These are phyloP conservation scores for Thamnidium elegans DNA, from an alignment of 192 early-diverging fungal species.

Conservation along the genomic window DNA sequence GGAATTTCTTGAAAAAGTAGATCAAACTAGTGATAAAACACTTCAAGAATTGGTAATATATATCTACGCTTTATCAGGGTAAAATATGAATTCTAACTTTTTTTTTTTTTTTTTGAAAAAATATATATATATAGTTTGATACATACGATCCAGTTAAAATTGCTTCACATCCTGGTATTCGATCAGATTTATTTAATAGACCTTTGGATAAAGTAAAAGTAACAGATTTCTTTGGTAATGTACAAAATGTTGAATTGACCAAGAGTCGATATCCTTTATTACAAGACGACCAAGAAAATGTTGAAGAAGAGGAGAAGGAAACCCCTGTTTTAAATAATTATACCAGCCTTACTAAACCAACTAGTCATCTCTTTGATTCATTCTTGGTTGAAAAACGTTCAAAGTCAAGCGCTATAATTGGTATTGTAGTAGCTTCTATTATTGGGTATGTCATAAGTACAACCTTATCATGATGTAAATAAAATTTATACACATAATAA, in stretches of 20 bases:
- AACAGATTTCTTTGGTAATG: slow-evolving; percentile 96
- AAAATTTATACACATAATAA: too few relatives aligned
- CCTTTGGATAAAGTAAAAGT: slow-evolving; percentile 74
- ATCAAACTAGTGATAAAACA: slow-evolving; percentile 74
- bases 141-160: slow-evolving; percentile 79
- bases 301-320: too few relatives aligned
- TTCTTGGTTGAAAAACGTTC: too few relatives aligned
- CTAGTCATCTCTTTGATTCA: too few relatives aligned
- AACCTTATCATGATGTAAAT: too few relatives aligned
- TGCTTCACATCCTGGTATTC: slow-evolving; percentile 80
- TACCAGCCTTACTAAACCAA: too few relatives aligned
- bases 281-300: neutral
- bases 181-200: slow-evolving; percentile 79
- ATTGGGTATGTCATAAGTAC: too few relatives aligned
- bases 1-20: slow-evolving; percentile 85
- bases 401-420: too few relatives aligned
- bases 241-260: slow-evolving; percentile 88
- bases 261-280: slow-evolving; percentile 33
- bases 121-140: slow-evolving; percentile 70
- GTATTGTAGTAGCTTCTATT: too few relatives aligned
- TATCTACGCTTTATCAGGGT: neutral
- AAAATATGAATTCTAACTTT: neutral
- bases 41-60: slow-evolving; percentile 64
- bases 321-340: too few relatives aligned
- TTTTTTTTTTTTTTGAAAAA: too few relatives aligned